These are phyloP conservation scores for Lentinula boryana DNA, from an alignment of 768 basidiomycete genomes.

Conservation along the genomic window DNA sequence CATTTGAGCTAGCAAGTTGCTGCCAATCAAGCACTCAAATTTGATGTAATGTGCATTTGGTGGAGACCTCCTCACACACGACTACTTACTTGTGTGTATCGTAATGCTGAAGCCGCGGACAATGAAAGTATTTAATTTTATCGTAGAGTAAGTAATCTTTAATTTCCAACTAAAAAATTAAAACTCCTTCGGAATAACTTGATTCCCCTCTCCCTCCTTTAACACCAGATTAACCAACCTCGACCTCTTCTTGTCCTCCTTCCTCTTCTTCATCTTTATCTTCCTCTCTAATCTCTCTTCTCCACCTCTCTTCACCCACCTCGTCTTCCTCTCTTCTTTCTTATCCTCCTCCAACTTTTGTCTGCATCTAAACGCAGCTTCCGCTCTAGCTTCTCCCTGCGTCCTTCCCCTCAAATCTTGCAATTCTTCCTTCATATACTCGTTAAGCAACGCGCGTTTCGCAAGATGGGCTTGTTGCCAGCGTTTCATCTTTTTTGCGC, in stretches of 20 bases:
- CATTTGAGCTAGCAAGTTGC: too few species aligned
- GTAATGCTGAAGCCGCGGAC: too few species aligned
- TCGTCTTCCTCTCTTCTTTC: constrained; percentile 55
- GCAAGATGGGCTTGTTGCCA: constrained; percentile 56
- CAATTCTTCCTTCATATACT: constrained; percentile 50
- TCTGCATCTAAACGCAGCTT: constrained; percentile 73
- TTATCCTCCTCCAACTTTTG: constrained; percentile 51
- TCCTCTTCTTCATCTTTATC: constrained; percentile 38
- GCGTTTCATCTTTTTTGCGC: constrained; percentile 74
- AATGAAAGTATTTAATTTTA: too few species aligned
- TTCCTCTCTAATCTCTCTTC: constrained; percentile 50
- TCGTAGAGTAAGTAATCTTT: too few species aligned
- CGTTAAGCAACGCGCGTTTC: constrained; percentile 43
- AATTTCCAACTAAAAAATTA: neutral
- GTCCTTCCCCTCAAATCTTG: constrained; percentile 55
- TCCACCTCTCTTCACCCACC: constrained; percentile 43
- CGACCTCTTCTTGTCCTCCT: constrained; percentile 46
- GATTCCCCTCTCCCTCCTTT: constrained; percentile 46
- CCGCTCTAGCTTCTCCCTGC: constrained; percentile 57
- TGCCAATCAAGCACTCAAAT: too few species aligned
- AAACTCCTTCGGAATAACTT: constrained; percentile 40
- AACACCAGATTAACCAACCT: constrained; percentile 51
- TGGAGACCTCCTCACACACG: too few species aligned
- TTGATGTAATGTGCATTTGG: too few species aligned
- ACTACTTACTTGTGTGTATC: too few species aligned